Evolutionary conservation across 306 rosid species (phyloP).

Genomic region (Vigna hirtella): DNA sequence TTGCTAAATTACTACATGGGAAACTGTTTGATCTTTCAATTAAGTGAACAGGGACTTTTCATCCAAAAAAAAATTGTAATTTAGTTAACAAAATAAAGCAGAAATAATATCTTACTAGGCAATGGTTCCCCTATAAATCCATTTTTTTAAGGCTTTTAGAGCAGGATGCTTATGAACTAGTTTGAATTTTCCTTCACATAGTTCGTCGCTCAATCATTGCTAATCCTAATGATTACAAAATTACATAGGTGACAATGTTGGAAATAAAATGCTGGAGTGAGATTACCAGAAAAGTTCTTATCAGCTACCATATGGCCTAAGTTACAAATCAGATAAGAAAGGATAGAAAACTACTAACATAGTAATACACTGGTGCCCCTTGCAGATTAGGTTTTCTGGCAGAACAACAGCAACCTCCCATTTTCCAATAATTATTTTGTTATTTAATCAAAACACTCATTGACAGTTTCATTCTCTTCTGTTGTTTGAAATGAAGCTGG

Average conservation of each 20-base stretch:
- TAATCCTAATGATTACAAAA: background rate
- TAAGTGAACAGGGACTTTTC: background rate
- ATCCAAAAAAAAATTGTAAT: background rate
- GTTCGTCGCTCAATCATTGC: constrained; percentile 6
- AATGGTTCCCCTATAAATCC: background rate
- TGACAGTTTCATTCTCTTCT: constrained; percentile 47
- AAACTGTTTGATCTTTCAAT: background rate
- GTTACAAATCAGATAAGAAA: constrained; percentile 24
- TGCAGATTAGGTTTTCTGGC: constrained; percentile 75
- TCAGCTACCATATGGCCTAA: background rate
- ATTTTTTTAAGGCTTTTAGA: background rate
- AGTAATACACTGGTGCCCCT: constrained; percentile 79
- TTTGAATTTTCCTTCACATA: constrained; percentile 7
- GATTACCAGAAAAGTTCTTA: background rate
- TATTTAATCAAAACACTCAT: constrained; percentile 49
- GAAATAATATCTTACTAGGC: background rate
- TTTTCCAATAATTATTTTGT: constrained; percentile 48
- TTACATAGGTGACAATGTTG: background rate
- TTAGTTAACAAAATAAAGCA: background rate
- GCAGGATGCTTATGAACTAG: background rate
- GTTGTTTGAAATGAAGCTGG: constrained; percentile 37
- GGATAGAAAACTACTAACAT: constrained; percentile 63
- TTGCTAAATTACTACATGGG: background rate
- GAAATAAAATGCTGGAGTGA: background rate
- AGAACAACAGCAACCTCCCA: constrained; percentile 95